Conservation (phyloP, 768 basidiomycete species). For the Kwoniella europaea region DNA sequence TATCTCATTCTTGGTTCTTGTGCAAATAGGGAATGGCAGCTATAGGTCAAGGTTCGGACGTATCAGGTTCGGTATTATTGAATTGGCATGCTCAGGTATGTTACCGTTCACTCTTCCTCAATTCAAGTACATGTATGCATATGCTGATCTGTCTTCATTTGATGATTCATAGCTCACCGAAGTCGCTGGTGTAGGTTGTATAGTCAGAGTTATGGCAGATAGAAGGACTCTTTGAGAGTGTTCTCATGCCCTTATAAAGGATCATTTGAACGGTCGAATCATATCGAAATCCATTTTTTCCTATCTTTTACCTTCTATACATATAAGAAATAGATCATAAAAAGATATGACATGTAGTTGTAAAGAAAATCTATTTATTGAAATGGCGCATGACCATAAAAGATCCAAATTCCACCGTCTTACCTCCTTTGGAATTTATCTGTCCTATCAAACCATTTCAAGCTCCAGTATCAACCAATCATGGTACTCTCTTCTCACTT, state of each 20-base stretch:
- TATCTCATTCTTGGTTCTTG: neutral
- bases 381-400: neutral
- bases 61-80: conserved; percentile 71
- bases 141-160: conserved; percentile 2
- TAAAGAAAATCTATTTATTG: conserved; percentile 3
- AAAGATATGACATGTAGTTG: conserved; percentile 24
- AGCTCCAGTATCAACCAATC: neutral
- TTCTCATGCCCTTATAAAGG: neutral
- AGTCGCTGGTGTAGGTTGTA: conserved; percentile 90
- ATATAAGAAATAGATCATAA: neutral
- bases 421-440: neutral
- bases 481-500: too few species aligned
- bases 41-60: conserved; percentile 65
- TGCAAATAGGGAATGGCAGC: conserved; percentile 71
- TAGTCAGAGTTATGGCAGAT: conserved; percentile 83
- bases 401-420: neutral
- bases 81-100: conserved; percentile 97
- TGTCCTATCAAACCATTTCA: too few species aligned
- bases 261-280: neutral
- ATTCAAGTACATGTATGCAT: neutral
- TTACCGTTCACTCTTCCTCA: neutral
- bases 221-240: conserved; percentile 63
- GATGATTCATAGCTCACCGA: conserved; percentile 74
- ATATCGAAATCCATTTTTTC: neutral
- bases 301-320: neutral